These are phyloP conservation scores for Volvox reticuliferus DNA, from an alignment of 139 green algal species.

Conservation along the genomic window DNA sequence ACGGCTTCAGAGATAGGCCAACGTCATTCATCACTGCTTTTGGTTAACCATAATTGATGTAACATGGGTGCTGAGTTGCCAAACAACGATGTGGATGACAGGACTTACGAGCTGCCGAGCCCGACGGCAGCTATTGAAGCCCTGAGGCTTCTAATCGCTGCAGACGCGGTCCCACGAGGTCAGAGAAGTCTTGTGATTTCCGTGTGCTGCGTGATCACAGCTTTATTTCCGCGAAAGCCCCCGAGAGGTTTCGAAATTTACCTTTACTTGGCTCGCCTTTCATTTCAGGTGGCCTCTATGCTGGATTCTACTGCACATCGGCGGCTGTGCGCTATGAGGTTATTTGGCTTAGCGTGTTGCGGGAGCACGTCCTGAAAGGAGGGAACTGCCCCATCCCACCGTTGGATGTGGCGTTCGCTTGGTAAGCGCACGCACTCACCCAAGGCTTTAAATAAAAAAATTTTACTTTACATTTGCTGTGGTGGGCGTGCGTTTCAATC, in stretches of 20 bases:
- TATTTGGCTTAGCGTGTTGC: neutral
- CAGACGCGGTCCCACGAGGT: neutral
- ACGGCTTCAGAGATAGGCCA: neutral
- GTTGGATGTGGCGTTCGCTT: slow-evolving; percentile 5
- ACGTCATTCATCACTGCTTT: no score
- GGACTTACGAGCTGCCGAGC: neutral
- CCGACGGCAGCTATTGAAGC: neutral
- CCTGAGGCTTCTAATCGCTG: slow-evolving; percentile 12
- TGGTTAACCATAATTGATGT: neutral
- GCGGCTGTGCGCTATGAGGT: slow-evolving; percentile 4
- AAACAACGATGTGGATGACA: neutral
- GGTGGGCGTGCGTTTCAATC: no score
- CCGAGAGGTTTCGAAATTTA: no score
- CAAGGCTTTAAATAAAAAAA: neutral
- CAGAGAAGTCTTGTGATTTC: neutral
- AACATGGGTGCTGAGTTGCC: neutral
- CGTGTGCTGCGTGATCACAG: neutral
- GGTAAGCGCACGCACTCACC: neutral
- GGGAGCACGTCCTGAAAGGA: neutral
- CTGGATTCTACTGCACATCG: neutral
- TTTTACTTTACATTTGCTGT: neutral
- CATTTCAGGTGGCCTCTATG: slow-evolving; percentile 7
- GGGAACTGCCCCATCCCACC: neutral
- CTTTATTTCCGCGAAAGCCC: no score
- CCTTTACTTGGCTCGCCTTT: neutral